A percentile compares a stretch with the other conserved stretches of the same genome.
These are phyloP conservation scores for Cladosporium austrohemisphaericum DNA, from an alignment of 2,329 filamentous ascomycete genomes.

Conservation along the genomic window DNA sequence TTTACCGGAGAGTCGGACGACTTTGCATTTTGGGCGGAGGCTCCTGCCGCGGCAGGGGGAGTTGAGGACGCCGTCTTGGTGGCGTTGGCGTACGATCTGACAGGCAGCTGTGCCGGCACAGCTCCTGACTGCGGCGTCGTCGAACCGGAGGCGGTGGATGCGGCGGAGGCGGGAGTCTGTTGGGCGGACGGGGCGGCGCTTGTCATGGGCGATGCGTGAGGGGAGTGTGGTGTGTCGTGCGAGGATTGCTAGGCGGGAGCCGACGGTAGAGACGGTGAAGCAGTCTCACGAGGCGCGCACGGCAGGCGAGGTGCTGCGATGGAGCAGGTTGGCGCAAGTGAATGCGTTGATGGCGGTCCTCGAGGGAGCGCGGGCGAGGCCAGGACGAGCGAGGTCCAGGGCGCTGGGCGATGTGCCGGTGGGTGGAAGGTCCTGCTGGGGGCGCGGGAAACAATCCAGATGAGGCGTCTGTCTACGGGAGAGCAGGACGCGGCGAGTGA, in stretches of 20 bases:
- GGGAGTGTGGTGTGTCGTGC: slow-evolving; percentile 18
- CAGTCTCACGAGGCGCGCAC: slow-evolving; percentile 6
- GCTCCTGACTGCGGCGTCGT: slow-evolving; percentile 47
- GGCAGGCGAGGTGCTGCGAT: not conserved
- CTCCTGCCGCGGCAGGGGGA: slow-evolving; percentile 53
- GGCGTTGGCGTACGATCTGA: slow-evolving; percentile 60
- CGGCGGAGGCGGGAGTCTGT: slow-evolving; percentile 43
- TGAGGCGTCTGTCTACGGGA: slow-evolving; percentile 17
- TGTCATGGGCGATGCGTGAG: slow-evolving; percentile 43
- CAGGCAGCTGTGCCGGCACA: slow-evolving; percentile 54
- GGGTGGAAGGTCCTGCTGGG: slow-evolving; percentile 16
- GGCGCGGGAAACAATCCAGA: slow-evolving; percentile 17
- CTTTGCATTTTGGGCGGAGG: slow-evolving; percentile 53
- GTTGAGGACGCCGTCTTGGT: slow-evolving; percentile 51
- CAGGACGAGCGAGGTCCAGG: slow-evolving; percentile 3
- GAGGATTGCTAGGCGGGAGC: slow-evolving; percentile 16
- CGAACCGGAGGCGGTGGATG: slow-evolving; percentile 48
- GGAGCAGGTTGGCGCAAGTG: slow-evolving; percentile 19
- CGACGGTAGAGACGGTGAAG: slow-evolving; percentile 11
- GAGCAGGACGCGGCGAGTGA: slow-evolving; percentile 19
- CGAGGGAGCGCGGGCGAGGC: slow-evolving; percentile 1
- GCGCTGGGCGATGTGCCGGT: slow-evolving; percentile 17
- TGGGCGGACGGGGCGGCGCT: slow-evolving; percentile 53
- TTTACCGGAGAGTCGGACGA: slow-evolving; percentile 74
- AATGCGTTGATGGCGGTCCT: slow-evolving; percentile 20